A percentile compares a stretch with the other conserved stretches of the same genome.
phyloP scores from a whole-genome alignment of 495 filamentous ascomycete genomes.

The Pyrenula aspistea region DNA sequence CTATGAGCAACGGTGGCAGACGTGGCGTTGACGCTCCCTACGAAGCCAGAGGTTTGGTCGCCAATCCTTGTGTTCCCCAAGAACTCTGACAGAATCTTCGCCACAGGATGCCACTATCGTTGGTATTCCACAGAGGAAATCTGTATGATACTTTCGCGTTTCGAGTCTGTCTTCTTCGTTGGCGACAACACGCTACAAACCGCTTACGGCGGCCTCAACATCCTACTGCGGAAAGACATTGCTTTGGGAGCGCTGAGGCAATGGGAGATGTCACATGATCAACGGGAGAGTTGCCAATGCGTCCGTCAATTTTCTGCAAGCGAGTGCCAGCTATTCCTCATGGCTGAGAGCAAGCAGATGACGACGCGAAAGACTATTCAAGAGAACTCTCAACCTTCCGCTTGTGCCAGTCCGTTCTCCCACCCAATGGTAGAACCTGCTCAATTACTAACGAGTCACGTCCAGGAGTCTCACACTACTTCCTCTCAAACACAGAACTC shows the following conservation, averaged over 20 bases:
- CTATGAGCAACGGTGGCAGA: conserved; percentile 33
- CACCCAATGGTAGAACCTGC: too few species aligned
- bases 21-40: conserved; percentile 34
- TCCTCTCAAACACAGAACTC: conserved; percentile 20
- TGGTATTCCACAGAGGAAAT: conserved; percentile 33
- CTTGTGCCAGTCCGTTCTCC: conserved; percentile 5
- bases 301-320: conserved; percentile 27
- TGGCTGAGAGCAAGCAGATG: conserved; percentile 21
- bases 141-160: conserved; percentile 36
- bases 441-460: too few species aligned
- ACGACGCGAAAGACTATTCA: conserved; percentile 6
- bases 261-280: conserved; percentile 23
- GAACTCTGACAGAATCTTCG: too few species aligned
- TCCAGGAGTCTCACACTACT: conserved; percentile 27
- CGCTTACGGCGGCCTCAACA: conserved; percentile 35
- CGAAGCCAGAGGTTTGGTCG: conserved; percentile 20
- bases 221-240: conserved; percentile 32
- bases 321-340: conserved; percentile 17
- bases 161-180: conserved; percentile 31
- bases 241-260: conserved; percentile 27
- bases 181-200: conserved; percentile 30
- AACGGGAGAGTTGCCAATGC: conserved; percentile 24
- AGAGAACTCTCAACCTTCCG: conserved; percentile 6
- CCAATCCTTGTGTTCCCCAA: too few species aligned
- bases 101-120: conserved; percentile 29